Percentiles rank a stretch among this genome's conserved stretches.
Evolutionary conservation across 169 alveolate genomes (phyloP).

Genomic region (Eimeria brunetti): DNA sequence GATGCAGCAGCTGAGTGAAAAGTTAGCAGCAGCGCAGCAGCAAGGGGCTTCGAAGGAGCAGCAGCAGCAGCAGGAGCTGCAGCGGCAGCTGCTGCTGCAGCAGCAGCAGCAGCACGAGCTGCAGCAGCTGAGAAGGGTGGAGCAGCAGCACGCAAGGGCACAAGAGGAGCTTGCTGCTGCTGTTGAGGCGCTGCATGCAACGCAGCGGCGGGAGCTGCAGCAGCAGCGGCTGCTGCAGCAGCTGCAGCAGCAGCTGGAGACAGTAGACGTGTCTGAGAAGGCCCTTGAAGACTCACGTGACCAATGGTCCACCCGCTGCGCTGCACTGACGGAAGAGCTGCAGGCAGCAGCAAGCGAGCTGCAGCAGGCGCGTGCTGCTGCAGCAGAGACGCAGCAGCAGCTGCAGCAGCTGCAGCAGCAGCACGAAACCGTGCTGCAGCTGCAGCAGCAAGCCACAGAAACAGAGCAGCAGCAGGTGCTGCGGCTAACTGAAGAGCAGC

Average conservation of each 20-base stretch:
- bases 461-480: conserved; percentile 62
- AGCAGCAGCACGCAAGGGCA: conserved; percentile 57
- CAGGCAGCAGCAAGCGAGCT: conserved; percentile 58
- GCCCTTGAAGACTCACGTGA: neutral
- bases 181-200: conserved; percentile 32
- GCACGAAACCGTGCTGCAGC: neutral
- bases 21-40: conserved; percentile 54
- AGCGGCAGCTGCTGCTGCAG: conserved; percentile 44
- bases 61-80: conserved; percentile 63
- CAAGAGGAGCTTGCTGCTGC: conserved; percentile 71
- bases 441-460: conserved; percentile 48
- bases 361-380: conserved; percentile 69
- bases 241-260: conserved; percentile 70
- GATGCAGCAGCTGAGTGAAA: conserved; percentile 43
- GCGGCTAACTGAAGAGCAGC: conserved; percentile 68
- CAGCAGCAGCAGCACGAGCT: conserved; percentile 71
- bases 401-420: conserved; percentile 69
- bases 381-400: conserved; percentile 35
- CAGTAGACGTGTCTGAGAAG: conserved; percentile 17
- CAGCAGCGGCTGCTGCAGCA: conserved; percentile 76
- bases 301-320: conserved; percentile 26
- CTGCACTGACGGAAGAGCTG: conserved; percentile 33
- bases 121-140: neutral
- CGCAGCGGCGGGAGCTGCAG: conserved; percentile 62
- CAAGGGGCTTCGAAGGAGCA: conserved; percentile 16